phyloP scores from a whole-genome alignment of 2,329 filamentous ascomycete species.

The Penicillium fuscoglaucum region DNA sequence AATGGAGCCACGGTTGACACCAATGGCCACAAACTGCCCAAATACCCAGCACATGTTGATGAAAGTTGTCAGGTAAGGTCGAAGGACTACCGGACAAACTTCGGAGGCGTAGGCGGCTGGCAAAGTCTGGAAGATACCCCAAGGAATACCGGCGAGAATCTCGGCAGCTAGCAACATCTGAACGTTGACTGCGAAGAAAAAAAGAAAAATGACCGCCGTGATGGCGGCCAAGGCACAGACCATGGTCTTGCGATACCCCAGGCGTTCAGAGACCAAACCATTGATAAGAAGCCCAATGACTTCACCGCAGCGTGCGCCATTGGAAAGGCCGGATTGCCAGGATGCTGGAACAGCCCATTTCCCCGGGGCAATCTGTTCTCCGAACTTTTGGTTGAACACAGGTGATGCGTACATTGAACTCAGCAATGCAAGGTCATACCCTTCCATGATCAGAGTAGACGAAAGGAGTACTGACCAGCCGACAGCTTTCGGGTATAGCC shows the following conservation, averaged over 20 bases:
- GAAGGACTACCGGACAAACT: conserved; percentile 41
- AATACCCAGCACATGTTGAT: conserved; percentile 46
- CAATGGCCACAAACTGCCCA: conserved; percentile 50
- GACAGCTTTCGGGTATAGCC: conserved; percentile 37
- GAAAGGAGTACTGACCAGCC: conserved; percentile 41
- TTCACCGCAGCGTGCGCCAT: conserved; percentile 25
- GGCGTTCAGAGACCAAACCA: conserved; percentile 30
- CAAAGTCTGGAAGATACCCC: conserved; percentile 49
- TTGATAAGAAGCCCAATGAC: conserved; percentile 33
- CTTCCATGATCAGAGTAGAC: conserved; percentile 44
- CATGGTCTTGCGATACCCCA: conserved; percentile 34
- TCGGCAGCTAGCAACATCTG: conserved; percentile 47
- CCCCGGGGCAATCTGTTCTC: conserved; percentile 20
- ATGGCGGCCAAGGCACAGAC: conserved; percentile 41
- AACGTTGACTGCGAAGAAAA: conserved; percentile 50
- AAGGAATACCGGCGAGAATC: conserved; percentile 50
- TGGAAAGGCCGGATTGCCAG: conserved; percentile 36
- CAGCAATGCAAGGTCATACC: conserved; percentile 42
- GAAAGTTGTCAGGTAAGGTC: conserved; percentile 43
- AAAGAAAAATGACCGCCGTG: conserved; percentile 47
- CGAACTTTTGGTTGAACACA: conserved; percentile 35
- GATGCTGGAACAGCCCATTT: conserved; percentile 30
- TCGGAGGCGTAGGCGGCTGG: conserved; percentile 46
- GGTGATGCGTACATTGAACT: conserved; percentile 35
- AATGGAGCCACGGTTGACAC: conserved; percentile 47